A percentile compares a stretch with the other conserved stretches of the same genome.
Evolutionary conservation across 768 basidiomycete species (phyloP).

Genomic region (Pisolithus marmoratus): DNA sequence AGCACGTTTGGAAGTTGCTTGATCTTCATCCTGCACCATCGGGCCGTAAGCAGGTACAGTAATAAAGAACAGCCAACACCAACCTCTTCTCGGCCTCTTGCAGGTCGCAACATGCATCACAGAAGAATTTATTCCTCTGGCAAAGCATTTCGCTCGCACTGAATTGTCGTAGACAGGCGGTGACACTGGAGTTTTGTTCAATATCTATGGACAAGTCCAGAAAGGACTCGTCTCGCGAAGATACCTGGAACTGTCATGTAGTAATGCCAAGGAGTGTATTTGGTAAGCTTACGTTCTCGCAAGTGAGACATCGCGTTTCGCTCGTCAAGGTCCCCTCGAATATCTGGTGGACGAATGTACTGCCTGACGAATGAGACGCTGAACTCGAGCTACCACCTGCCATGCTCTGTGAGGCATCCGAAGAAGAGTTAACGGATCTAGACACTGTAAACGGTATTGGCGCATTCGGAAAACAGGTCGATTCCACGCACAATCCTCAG

Average conservation of each 20-base stretch:
- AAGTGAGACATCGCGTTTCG: conserved; percentile 95
- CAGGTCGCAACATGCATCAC: conserved; percentile 92
- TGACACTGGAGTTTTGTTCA: conserved; percentile 95
- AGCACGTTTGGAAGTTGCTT: conserved; percentile 94
- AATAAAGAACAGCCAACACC: conserved; percentile 19
- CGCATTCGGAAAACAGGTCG: conserved; percentile 1
- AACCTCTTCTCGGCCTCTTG: conserved; percentile 97
- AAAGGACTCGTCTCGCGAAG: conserved; percentile 93
- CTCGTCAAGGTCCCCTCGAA: conserved; percentile 94
- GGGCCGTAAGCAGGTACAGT: conserved; percentile 7
- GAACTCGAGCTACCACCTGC: conserved; percentile 43
- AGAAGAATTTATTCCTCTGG: conserved; percentile 97
- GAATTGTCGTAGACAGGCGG: conserved; percentile 92
- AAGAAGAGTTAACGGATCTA: conserved; percentile 51
- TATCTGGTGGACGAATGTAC: conserved; percentile 84
- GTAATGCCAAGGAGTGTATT: conserved; percentile 8
- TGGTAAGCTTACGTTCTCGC: conserved; percentile 70
- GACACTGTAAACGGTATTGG: conserved; percentile 40
- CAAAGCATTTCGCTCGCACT: conserved; percentile 98
- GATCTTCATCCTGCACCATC: conserved; percentile 84
- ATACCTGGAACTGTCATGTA: conserved; percentile 47
- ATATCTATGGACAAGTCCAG: conserved; percentile 99
- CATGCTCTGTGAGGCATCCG: conserved; percentile 36
- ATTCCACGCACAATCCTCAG: conserved; percentile 60
- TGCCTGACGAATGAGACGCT: conserved; percentile 40